phyloP scores from a whole-genome alignment of 495 filamentous ascomycete genomes.

The Neurospora sp. region DNA sequence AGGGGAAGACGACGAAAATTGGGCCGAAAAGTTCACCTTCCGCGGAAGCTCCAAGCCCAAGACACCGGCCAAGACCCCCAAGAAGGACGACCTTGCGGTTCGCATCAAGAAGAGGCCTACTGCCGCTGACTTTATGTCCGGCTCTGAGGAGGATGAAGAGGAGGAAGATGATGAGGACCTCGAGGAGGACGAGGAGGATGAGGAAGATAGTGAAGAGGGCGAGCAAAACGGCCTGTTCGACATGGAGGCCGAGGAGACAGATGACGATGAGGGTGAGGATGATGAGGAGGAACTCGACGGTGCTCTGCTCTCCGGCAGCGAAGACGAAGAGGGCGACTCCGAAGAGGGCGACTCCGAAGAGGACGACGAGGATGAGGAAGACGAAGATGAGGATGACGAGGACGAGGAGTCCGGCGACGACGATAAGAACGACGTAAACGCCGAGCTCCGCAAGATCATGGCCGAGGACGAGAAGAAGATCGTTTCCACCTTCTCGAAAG shows the following conservation, averaged over 20 bases:
- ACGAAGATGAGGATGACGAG: slow-evolving; percentile 17
- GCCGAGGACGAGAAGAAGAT: slow-evolving; percentile 60
- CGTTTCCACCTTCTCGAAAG: slow-evolving; percentile 57
- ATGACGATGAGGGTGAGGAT: slow-evolving; percentile 12
- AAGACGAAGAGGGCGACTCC: slow-evolving; percentile 16
- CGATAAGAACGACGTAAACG: slow-evolving; percentile 27
- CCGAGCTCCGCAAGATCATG: slow-evolving; percentile 52
- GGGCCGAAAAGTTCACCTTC: slow-evolving; percentile 44
- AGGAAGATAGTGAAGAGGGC: slow-evolving; percentile 23
- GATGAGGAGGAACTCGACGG: slow-evolving; percentile 20
- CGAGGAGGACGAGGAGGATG: slow-evolving; percentile 17
- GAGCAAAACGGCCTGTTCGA: slow-evolving; percentile 10
- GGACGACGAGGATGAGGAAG: slow-evolving; percentile 23
- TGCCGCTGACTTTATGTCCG: slow-evolving; percentile 43
- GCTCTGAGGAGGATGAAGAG: slow-evolving; percentile 29
- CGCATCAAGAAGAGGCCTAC: slow-evolving; percentile 27
- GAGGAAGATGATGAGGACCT: slow-evolving; percentile 9
- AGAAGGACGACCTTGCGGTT: slow-evolving; percentile 1
- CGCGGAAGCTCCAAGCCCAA: slow-evolving; percentile 41
- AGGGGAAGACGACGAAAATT: slow-evolving; percentile 42
- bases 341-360: slow-evolving; percentile 26
- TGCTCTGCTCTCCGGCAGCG: slow-evolving; percentile 13
- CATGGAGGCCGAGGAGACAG: slow-evolving; percentile 15
- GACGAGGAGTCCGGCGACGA: slow-evolving; percentile 11
- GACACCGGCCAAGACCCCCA: slow-evolving; percentile 15